These are phyloP conservation scores for Thalassiosira ordinaria DNA, from an alignment of 352 stramenopile species.

Conservation along the genomic window DNA sequence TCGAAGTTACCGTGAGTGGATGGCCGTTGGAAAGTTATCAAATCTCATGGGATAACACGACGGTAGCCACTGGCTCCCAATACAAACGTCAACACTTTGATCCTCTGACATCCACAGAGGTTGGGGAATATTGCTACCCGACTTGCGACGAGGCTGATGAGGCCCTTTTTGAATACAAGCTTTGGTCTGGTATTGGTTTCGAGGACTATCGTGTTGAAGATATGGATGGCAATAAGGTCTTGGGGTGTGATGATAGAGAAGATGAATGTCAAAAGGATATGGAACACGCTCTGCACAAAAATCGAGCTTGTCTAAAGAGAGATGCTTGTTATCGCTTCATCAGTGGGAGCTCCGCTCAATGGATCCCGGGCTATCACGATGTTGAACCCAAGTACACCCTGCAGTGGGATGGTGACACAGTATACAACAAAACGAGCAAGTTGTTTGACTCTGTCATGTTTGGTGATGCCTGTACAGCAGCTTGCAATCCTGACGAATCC, in stretches of 20 bases:
- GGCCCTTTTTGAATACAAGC: not conserved
- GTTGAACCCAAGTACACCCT: not conserved
- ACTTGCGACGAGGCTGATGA: not conserved
- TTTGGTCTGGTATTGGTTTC: not conserved
- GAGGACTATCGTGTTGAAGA: slow-evolving; percentile 10
- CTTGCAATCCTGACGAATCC: not conserved
- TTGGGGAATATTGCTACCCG: slow-evolving; percentile 1
- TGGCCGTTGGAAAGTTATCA: not conserved
- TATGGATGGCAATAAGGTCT: not conserved
- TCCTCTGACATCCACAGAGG: not conserved
- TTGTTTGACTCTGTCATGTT: slow-evolving; percentile 2
- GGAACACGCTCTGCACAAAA: not conserved
- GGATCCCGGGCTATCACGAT: not conserved
- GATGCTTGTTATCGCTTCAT: slow-evolving; percentile 4
- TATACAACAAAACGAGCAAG: not conserved
- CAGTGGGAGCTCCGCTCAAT: not conserved
- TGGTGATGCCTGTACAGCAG: not conserved
- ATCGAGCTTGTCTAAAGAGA: not conserved
- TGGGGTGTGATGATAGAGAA: not conserved
- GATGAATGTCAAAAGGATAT: not conserved
- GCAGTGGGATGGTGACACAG: not conserved
- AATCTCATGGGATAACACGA: not conserved
- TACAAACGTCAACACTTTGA: not conserved
- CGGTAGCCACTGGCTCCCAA: no score
- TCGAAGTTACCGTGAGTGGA: not conserved